Conservation (phyloP, 2,329 filamentous ascomycete species). For the Aspergillus hortae region DNA sequence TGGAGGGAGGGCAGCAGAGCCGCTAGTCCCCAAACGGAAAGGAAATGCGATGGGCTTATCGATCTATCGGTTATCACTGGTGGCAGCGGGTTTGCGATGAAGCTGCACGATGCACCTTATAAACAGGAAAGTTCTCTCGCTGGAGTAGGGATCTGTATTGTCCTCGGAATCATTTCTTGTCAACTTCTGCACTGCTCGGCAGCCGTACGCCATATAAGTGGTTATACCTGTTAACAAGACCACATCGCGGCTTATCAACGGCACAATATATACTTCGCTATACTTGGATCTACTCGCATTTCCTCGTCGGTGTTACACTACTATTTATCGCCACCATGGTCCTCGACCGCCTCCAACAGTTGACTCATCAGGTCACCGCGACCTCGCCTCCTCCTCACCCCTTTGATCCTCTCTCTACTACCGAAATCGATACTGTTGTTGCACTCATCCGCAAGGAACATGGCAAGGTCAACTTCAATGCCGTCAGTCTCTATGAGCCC, state of each 20-base stretch:
- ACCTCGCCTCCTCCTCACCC: conserved; percentile 60
- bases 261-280: background rate
- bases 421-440: conserved; percentile 71
- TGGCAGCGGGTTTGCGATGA: background rate
- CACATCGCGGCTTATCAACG: background rate
- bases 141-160: no score
- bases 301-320: no score
- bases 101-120: background rate
- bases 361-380: conserved; percentile 60
- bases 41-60: background rate
- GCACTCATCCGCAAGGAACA: conserved; percentile 66
- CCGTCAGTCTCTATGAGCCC: conserved; percentile 79
- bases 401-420: conserved; percentile 69
- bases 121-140: background rate
- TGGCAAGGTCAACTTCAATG: conserved; percentile 75
- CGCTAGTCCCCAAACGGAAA: background rate
- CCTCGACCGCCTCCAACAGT: conserved; percentile 61
- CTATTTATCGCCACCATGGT: conserved; percentile 45
- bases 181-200: no score
- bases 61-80: background rate
- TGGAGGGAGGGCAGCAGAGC: background rate
- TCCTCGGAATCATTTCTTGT: no score
- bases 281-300: no score
- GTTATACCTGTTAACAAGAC: no score
- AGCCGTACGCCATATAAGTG: no score